These are phyloP conservation scores for Stentor roeselii DNA, from an alignment of 73 alveolate genomes.

Conservation along the genomic window DNA sequence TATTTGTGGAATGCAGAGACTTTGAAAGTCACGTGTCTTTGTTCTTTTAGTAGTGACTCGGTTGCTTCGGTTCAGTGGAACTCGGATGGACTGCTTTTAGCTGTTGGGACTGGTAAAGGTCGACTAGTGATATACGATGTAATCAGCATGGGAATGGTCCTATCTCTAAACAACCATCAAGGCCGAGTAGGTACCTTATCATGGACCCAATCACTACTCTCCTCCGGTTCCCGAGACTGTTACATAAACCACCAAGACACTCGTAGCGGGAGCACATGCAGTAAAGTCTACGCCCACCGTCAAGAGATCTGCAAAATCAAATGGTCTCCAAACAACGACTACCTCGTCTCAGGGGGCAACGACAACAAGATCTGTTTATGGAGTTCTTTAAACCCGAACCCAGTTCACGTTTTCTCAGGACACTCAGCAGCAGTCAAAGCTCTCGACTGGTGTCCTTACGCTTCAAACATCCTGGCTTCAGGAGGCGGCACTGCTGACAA, in stretches of 20 bases:
- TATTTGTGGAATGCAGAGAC: constrained; percentile 81
- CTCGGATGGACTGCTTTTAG: constrained; percentile 45
- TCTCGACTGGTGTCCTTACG: constrained; percentile 96
- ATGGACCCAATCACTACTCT: constrained; percentile 74
- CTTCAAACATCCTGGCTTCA: constrained; percentile 77
- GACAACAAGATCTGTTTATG: constrained; percentile 93
- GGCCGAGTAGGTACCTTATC: constrained; percentile 91
- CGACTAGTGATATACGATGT: constrained; percentile 66
- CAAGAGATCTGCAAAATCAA: constrained; percentile 95
- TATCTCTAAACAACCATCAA: constrained; percentile 72
- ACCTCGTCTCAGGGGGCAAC: constrained; percentile 96
- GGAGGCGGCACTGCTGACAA: constrained; percentile 99
- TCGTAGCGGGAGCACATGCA: constrained; percentile 49
- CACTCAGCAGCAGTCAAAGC: constrained; percentile 98
- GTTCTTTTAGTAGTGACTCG: constrained; percentile 57
- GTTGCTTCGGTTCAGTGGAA: constrained; percentile 83
- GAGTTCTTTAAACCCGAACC: constrained; percentile 58
- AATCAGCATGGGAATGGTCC: constrained; percentile 46
- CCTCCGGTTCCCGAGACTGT: constrained; percentile 85
- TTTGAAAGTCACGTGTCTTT: constrained; percentile 55
- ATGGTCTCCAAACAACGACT: constrained; percentile 77
- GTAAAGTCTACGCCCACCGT: constrained; percentile 60
- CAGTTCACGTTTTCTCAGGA: constrained; percentile 47
- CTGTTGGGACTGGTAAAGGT: constrained; percentile 76
- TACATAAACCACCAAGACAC: constrained; percentile 77